Conservation (phyloP, 2,329 filamentous ascomycete genomes). For the Diaporthe sp. region DNA sequence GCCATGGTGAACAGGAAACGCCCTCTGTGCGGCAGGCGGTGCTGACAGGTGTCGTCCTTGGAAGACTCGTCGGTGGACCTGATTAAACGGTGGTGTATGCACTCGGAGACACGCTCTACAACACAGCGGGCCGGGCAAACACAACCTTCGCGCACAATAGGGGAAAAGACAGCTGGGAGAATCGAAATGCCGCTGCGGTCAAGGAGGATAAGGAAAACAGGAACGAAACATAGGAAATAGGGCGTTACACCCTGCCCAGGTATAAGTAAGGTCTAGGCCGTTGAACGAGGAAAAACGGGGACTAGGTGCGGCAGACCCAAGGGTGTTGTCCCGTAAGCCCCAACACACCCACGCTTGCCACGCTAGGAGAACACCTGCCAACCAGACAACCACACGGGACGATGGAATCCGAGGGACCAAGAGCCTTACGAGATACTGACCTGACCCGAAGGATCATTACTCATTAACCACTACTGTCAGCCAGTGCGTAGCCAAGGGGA, state of each 20-base stretch:
- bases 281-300: background rate
- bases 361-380: background rate
- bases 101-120: background rate
- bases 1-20: constrained; percentile 34
- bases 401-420: constrained; percentile 1
- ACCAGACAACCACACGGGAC: background rate
- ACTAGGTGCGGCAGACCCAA: background rate
- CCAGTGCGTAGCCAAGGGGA: background rate
- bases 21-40: background rate
- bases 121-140: background rate
- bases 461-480: background rate
- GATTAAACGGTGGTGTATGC: background rate
- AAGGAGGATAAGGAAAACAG: background rate
- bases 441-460: background rate
- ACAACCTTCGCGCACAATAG: background rate
- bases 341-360: background rate
- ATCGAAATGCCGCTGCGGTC: background rate
- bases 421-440: background rate
- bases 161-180: background rate
- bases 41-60: background rate
- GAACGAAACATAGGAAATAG: background rate
- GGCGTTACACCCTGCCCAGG: background rate
- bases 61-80: background rate
- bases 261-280: background rate
- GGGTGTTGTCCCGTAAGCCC: constrained; percentile 14